Conservation (phyloP, 2,329 filamentous ascomycete genomes). For the Aspergillus fumigatus region DNA sequence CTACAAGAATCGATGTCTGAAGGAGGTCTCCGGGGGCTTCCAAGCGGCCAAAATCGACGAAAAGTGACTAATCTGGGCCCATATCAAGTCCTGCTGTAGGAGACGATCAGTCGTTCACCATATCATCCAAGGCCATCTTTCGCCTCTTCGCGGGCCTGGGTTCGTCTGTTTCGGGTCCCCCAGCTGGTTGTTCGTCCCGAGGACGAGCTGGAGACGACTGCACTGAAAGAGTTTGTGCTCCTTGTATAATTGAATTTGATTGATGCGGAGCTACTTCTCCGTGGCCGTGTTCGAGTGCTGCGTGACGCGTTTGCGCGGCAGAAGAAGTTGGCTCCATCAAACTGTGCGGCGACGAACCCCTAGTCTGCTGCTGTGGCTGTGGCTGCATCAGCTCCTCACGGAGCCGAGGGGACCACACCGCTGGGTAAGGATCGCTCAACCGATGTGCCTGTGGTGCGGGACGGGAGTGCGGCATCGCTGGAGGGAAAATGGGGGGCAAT, state of each 20-base stretch:
- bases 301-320: constrained; percentile 22
- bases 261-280: constrained; percentile 21
- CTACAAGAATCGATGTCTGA: constrained; percentile 14
- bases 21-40: background rate
- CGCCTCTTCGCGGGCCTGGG: constrained; percentile 32
- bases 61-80: background rate
- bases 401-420: constrained; percentile 20
- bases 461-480: constrained; percentile 19
- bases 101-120: constrained; percentile 32
- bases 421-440: constrained; percentile 31
- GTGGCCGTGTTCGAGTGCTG: constrained; percentile 18
- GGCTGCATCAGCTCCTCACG: constrained; percentile 22
- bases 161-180: constrained; percentile 18
- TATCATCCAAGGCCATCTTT: constrained; percentile 39
- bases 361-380: constrained; percentile 1
- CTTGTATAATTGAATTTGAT: constrained; percentile 14
- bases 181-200: constrained; percentile 12
- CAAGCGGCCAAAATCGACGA: background rate
- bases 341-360: constrained; percentile 13
- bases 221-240: constrained; percentile 14
- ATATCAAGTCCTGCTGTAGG: background rate
- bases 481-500: constrained; percentile 35
- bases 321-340: constrained; percentile 26
- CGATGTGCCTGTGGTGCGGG: constrained; percentile 24
- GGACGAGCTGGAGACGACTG: constrained; percentile 12